phyloP scores from a whole-genome alignment of 768 basidiomycete species.

The Termitomyces sp. region DNA sequence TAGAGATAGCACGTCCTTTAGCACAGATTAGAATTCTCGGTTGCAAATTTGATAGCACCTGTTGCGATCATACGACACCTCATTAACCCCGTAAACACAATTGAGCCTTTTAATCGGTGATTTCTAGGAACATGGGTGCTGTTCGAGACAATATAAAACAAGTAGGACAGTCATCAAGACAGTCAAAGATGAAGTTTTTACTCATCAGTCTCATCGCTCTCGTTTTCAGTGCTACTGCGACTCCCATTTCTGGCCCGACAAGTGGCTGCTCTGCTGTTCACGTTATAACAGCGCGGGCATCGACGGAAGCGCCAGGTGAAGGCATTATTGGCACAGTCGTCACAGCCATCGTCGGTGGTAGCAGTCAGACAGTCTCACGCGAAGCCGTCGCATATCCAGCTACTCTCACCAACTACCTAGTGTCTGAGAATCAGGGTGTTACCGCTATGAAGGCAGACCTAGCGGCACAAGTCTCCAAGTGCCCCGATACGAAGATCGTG shows the following conservation, averaged over 20 bases:
- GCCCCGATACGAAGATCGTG: conserved; percentile 15
- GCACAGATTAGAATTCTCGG: background rate
- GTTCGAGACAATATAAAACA: conserved; percentile 1
- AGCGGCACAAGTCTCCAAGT: conserved; percentile 9
- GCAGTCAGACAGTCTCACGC: conserved; percentile 11
- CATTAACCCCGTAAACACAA: background rate
- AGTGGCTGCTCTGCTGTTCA: conserved; percentile 18
- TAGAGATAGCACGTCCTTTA: background rate
- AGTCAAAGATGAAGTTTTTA: conserved; percentile 4
- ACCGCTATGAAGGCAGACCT: conserved; percentile 10
- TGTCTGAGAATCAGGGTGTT: conserved; percentile 11
- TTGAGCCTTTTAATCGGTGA: background rate
- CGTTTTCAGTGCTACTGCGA: background rate
- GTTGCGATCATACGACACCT: conserved; percentile 6
- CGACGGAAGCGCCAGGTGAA: conserved; percentile 18
- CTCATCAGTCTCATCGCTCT: conserved; percentile 1
- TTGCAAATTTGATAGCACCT: conserved; percentile 2
- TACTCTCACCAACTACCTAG: conserved; percentile 10
- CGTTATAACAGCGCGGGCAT: conserved; percentile 19
- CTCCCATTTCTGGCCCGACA: conserved; percentile 8
- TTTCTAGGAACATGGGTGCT: background rate
- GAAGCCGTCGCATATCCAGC: conserved; percentile 14
- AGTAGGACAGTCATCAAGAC: background rate
- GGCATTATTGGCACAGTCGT: conserved; percentile 18
- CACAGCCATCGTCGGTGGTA: conserved; percentile 9